Conservation (phyloP, 345 rosid species). For the Cardamine chenopodiifolia region DNA sequence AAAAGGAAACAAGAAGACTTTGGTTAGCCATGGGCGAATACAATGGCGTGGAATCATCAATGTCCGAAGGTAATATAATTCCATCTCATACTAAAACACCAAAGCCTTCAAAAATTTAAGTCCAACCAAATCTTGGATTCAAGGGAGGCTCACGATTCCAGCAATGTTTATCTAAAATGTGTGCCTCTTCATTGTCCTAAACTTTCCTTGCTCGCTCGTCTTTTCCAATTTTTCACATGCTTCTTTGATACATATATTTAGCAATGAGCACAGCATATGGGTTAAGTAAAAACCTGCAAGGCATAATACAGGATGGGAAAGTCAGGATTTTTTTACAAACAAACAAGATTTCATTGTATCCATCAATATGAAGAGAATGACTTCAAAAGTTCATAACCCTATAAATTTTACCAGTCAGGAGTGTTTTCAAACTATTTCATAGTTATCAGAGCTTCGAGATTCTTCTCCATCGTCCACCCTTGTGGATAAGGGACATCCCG, state of each 20-base stretch:
- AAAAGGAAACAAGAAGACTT: slow-evolving; percentile 10
- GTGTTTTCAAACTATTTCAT: slow-evolving; percentile 45
- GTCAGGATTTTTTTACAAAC: neutral
- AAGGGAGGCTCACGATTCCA: slow-evolving; percentile 17
- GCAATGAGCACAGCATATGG: slow-evolving; percentile 21
- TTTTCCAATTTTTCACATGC: slow-evolving; percentile 8
- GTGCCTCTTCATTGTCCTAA: slow-evolving; percentile 16
- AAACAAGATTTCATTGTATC: neutral
- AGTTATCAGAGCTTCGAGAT: slow-evolving; percentile 61
- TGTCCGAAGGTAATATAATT: slow-evolving; percentile 26
- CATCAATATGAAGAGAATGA: neutral
- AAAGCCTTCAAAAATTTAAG: slow-evolving; percentile 9
- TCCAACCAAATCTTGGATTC: slow-evolving; percentile 15
- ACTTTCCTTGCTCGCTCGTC: neutral
- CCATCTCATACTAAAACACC: slow-evolving; percentile 33
- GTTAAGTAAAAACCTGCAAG: slow-evolving; percentile 10
- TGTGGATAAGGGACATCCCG: slow-evolving; percentile 61
- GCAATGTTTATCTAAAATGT: slow-evolving; percentile 7
- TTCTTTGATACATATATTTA: slow-evolving; percentile 15
- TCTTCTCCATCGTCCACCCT: slow-evolving; percentile 72
- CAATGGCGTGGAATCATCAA: slow-evolving; percentile 10
- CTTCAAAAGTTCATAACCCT: slow-evolving; percentile 12
- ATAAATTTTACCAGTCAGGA: slow-evolving; percentile 35
- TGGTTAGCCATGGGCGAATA: slow-evolving; percentile 12
- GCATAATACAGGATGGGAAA: neutral